phyloP scores from a whole-genome alignment of 1,139 yeast species.

The Suhomyces yuchorum region DNA sequence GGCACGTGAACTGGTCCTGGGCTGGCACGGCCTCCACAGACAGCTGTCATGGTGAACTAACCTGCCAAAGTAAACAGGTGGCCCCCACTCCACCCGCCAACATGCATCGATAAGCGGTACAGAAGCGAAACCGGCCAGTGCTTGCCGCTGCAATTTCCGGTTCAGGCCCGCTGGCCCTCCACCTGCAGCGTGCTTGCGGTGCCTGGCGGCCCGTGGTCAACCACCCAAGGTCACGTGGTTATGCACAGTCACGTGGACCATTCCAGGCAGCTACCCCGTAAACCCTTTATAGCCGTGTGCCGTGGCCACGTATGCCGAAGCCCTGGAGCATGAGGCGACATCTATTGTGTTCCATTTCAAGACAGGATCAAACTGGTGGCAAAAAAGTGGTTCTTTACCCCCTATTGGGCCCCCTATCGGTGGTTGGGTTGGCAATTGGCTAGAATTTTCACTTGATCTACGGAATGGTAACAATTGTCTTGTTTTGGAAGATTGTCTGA shows the following conservation, averaged over 20 bases:
- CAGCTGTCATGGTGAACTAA: too few species aligned
- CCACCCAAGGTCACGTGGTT: slow-evolving; percentile 2
- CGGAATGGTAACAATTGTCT: neutral
- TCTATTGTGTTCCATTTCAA: neutral
- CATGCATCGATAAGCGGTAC: neutral
- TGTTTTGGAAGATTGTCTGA: neutral
- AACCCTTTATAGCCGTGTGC: neutral
- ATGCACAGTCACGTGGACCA: neutral
- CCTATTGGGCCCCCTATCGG: neutral
- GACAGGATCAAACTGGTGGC: neutral
- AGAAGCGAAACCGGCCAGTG: neutral
- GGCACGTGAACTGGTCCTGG: neutral
- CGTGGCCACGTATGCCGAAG: neutral
- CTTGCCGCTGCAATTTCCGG: neutral
- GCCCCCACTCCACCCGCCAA: neutral
- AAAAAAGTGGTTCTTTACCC: neutral
- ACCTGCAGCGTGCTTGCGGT: too few species aligned
- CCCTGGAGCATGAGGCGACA: neutral
- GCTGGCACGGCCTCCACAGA: too few species aligned
- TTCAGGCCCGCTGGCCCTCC: slow-evolving; percentile 6
- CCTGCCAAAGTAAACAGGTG: too few species aligned
- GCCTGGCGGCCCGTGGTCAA: too few species aligned
- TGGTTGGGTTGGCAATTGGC: neutral
- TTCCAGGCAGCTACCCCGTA: neutral
- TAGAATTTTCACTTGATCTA: neutral